Evolutionary conservation across 148 eudicot species (phyloP).

Genomic region (Polygonum aviculare): DNA sequence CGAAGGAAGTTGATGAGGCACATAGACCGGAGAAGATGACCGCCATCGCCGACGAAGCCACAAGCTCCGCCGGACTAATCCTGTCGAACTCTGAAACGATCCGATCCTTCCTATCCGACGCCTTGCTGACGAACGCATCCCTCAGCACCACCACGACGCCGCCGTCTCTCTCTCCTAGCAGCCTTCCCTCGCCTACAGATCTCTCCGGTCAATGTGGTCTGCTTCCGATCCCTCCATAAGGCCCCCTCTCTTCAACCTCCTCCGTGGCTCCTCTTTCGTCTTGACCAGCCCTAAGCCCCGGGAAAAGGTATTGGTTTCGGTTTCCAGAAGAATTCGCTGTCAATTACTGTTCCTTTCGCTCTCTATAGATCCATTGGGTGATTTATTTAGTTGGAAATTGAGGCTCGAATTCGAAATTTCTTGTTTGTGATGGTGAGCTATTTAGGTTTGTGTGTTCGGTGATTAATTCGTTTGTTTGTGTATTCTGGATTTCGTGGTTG

Average conservation of each 20-base stretch:
- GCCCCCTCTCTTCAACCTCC: conserved; percentile 33
- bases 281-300: conserved; percentile 71
- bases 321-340: neutral
- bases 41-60: conserved; percentile 8
- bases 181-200: conserved; percentile 46
- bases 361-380: too few relatives aligned
- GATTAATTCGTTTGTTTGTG: neutral
- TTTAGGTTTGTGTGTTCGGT: neutral
- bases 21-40: conserved; percentile 14
- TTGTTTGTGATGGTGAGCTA: neutral
- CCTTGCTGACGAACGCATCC: conserved; percentile 24
- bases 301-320: conserved; percentile 36
- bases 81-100: conserved; percentile 46
- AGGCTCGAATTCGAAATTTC: neutral
- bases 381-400: neutral
- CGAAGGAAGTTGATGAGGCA: too few relatives aligned
- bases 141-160: conserved; percentile 29
- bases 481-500: neutral
- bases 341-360: neutral
- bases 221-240: conserved; percentile 35
- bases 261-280: conserved; percentile 48
- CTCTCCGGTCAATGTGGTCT: conserved; percentile 62
- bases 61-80: conserved; percentile 29
- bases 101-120: conserved; percentile 35
- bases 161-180: conserved; percentile 40